These are phyloP conservation scores for Eucommia ulmoides DNA, from an alignment of 257 asterid species.

Conservation along the genomic window DNA sequence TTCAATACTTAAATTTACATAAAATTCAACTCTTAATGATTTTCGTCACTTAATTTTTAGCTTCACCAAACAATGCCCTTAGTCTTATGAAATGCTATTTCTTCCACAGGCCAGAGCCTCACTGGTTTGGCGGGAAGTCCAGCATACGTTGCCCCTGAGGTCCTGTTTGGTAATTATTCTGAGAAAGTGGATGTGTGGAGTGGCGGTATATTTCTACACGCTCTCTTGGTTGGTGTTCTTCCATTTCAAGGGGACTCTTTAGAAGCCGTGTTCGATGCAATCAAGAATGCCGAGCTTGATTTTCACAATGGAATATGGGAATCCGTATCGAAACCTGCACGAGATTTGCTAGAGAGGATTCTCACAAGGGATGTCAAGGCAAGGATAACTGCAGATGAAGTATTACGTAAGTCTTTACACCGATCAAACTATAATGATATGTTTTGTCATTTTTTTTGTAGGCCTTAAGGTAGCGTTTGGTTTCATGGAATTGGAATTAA, in stretches of 20 bases:
- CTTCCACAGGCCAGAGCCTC: slow-evolving; percentile 24
- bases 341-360: slow-evolving; percentile 34
- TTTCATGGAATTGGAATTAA: too few species aligned
- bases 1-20: too few species aligned
- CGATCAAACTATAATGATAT: too few species aligned
- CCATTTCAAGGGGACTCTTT: slow-evolving; percentile 34
- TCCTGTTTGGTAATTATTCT: slow-evolving; percentile 24
- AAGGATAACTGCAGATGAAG: slow-evolving; percentile 39
- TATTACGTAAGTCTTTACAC: slow-evolving; percentile 24
- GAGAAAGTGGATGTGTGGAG: slow-evolving; percentile 38
- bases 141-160: slow-evolving; percentile 42
- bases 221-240: slow-evolving; percentile 28
- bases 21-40: too few species aligned
- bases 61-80: too few species aligned
- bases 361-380: slow-evolving; percentile 29
- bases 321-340: slow-evolving; percentile 35
- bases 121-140: slow-evolving; percentile 47
- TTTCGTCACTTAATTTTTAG: too few species aligned
- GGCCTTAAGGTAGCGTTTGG: too few species aligned
- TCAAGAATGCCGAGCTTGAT: slow-evolving; percentile 25
- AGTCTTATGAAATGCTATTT: too few species aligned
- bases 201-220: slow-evolving; percentile 40
- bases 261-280: slow-evolving; percentile 27
- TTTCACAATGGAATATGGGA: slow-evolving; percentile 30
- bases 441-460: too few species aligned